Evolutionary conservation across 805 yeast species (phyloP).

Genomic region (Myxozyma udenii): DNA sequence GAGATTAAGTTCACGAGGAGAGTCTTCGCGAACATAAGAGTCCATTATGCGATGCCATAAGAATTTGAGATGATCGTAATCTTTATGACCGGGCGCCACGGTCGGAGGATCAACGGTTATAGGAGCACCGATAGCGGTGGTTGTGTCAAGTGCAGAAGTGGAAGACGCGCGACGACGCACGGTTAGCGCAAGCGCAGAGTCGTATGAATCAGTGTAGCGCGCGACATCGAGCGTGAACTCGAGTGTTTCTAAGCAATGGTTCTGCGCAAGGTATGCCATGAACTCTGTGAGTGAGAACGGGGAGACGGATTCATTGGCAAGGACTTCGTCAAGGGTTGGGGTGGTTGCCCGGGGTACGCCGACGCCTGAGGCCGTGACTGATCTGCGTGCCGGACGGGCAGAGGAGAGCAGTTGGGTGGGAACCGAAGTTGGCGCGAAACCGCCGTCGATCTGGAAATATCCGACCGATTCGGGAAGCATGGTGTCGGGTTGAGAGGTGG

Average conservation of each 20-base stretch:
- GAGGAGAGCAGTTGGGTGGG: background rate
- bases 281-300: slow-evolving; percentile 37
- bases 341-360: background rate
- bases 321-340: slow-evolving; percentile 32
- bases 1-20: slow-evolving; percentile 36
- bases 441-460: background rate
- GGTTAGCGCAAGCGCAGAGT: slow-evolving; percentile 3
- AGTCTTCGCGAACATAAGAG: slow-evolving; percentile 31
- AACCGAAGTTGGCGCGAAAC: background rate
- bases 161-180: background rate
- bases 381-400: background rate
- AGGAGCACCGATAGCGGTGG: background rate
- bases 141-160: background rate
- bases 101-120: background rate
- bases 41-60: slow-evolving; percentile 35
- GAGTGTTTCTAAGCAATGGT: slow-evolving; percentile 37
- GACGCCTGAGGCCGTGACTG: background rate
- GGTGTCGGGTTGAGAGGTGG: background rate
- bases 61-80: slow-evolving; percentile 19
- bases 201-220: slow-evolving; percentile 28
- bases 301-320: slow-evolving; percentile 29
- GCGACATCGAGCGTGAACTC: slow-evolving; percentile 36
- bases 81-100: slow-evolving; percentile 3
- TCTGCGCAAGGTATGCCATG: slow-evolving; percentile 33
- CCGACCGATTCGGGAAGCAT: background rate